Conservation (phyloP, 768 basidiomycete species). For the Hydnomerulius pinastri region DNA sequence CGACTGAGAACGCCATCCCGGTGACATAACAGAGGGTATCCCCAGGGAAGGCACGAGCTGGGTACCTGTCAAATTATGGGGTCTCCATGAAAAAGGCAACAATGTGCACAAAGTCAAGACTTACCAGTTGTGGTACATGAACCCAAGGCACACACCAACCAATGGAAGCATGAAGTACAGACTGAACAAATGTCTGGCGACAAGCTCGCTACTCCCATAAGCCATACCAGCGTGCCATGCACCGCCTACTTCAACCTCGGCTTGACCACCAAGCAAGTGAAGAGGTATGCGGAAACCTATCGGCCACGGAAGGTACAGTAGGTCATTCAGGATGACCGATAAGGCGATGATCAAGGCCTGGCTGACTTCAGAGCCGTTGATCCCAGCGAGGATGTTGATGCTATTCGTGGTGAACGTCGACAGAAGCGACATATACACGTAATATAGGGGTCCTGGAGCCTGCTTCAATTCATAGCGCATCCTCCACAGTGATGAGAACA, state of each 20-base stretch:
- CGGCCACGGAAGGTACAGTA: constrained; percentile 92
- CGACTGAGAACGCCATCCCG: constrained; percentile 98
- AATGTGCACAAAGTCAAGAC: constrained; percentile 27
- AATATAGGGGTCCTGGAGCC: constrained; percentile 83
- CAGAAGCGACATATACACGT: constrained; percentile 92
- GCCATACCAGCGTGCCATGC: constrained; percentile 85
- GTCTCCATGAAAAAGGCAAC: neutral
- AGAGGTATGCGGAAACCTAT: constrained; percentile 71
- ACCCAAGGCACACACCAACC: constrained; percentile 85
- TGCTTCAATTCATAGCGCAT: constrained; percentile 6
- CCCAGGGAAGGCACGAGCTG: constrained; percentile 91
- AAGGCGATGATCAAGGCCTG: constrained; percentile 92
- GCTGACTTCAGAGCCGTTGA: constrained; percentile 94
- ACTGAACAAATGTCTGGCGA: constrained; percentile 93
- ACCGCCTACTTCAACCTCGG: constrained; percentile 74
- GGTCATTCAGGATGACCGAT: constrained; percentile 89
- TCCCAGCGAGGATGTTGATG: constrained; percentile 98
- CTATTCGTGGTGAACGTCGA: constrained; percentile 98
- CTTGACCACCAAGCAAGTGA: constrained; percentile 64
- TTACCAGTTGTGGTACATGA: constrained; percentile 96
- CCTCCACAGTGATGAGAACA: constrained; percentile 18
- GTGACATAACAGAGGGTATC: constrained; percentile 98
- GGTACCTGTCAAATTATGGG: constrained; percentile 68
- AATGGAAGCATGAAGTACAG: constrained; percentile 97
- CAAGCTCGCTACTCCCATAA: constrained; percentile 81